phyloP scores from a whole-genome alignment of 2,329 filamentous ascomycete species.

The Didymosphaeria variabile region DNA sequence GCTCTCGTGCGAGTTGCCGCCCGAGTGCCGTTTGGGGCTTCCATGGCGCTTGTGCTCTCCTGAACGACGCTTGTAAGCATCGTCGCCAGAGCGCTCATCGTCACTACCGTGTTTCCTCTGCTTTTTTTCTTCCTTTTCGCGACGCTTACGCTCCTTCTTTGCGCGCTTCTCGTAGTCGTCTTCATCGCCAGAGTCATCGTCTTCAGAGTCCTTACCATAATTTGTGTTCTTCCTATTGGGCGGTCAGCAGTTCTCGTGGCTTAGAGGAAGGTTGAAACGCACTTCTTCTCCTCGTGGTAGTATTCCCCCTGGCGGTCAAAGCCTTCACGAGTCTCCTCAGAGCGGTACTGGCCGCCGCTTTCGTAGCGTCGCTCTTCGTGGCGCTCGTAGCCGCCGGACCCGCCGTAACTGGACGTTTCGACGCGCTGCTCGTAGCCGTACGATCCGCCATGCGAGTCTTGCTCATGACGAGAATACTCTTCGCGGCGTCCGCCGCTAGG shows the following conservation, averaged over 20 bases:
- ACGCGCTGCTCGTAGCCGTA: conserved; percentile 68
- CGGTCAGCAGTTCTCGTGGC: conserved; percentile 25
- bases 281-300: conserved; percentile 54
- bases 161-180: conserved; percentile 44
- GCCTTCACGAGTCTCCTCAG: conserved; percentile 48
- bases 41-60: conserved; percentile 32
- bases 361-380: conserved; percentile 65
- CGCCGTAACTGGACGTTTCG: conserved; percentile 59
- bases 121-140: conserved; percentile 53
- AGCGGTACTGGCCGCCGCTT: conserved; percentile 52
- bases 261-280: conserved; percentile 21
- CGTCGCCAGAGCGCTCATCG: conserved; percentile 42
- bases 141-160: conserved; percentile 47
- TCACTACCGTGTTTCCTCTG: conserved; percentile 51
- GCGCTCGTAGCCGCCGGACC: conserved; percentile 66
- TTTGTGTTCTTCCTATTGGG: conserved; percentile 43
- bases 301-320: conserved; percentile 49
- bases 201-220: conserved; percentile 33
- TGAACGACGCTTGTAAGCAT: conserved; percentile 35
- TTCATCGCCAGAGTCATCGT: conserved; percentile 36
- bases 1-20: too few species aligned
- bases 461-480: conserved; percentile 69
- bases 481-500: conserved; percentile 65
- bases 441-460: conserved; percentile 57
- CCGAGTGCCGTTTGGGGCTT: conserved; percentile 34